These are phyloP conservation scores for Chaetoscypha palmicola DNA, from an alignment of 2,329 filamentous ascomycete species.

Conservation along the genomic window DNA sequence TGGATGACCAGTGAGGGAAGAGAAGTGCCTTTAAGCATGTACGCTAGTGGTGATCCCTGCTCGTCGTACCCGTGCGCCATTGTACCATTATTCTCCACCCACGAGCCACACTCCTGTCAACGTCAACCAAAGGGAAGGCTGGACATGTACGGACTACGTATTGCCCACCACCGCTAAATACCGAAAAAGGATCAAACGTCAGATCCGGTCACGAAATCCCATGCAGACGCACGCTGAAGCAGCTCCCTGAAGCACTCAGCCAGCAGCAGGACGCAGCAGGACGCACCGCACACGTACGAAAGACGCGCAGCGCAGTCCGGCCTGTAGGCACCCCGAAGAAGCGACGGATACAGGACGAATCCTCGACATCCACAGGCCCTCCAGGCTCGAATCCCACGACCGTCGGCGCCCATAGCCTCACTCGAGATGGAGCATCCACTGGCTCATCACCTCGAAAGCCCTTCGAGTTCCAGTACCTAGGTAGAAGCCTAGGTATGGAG, in stretches of 20 bases:
- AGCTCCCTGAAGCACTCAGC: not conserved
- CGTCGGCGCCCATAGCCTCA: conserved; percentile 7
- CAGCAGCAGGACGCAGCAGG: not conserved
- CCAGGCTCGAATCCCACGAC: not conserved
- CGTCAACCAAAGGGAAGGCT: not conserved
- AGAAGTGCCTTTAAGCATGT: conserved; percentile 15
- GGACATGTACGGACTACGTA: not conserved
- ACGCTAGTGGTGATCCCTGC: not conserved
- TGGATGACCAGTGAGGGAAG: conserved; percentile 6
- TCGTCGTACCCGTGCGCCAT: too few species aligned
- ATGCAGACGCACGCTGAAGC: not conserved
- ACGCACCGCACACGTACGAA: not conserved
- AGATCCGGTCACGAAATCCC: too few species aligned
- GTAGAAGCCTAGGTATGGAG: too few species aligned
- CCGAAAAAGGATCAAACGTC: not conserved
- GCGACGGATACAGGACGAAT: too few species aligned
- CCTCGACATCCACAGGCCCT: conserved; percentile 4
- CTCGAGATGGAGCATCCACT: not conserved
- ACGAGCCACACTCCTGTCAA: not conserved
- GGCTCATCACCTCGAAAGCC: not conserved
- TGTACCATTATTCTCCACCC: not conserved
- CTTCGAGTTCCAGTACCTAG: not conserved
- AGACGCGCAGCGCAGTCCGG: too few species aligned
- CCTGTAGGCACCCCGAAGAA: too few species aligned
- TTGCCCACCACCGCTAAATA: not conserved